These are phyloP conservation scores for Syncephalastrum monosporum DNA, from an alignment of 371 early-diverging fungal species.

Conservation along the genomic window DNA sequence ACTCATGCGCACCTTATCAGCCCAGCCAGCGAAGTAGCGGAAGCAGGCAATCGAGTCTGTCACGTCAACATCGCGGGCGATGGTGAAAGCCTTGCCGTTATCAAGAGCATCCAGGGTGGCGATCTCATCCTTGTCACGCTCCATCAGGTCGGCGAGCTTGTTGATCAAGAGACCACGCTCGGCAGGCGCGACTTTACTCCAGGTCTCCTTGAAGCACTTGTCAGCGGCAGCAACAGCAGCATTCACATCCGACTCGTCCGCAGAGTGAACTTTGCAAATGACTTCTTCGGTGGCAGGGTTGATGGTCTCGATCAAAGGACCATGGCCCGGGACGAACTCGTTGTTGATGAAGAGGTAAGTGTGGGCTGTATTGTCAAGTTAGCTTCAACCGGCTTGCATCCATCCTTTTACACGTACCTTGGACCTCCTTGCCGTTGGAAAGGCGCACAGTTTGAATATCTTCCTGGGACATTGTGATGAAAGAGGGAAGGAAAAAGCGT, in stretches of 20 bases:
- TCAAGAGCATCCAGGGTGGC: slow-evolving; percentile 83
- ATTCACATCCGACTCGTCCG: slow-evolving; percentile 70
- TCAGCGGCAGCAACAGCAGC: slow-evolving; percentile 74
- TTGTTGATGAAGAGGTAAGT: slow-evolving; percentile 73
- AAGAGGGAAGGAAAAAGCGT: neutral
- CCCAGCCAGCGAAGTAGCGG: slow-evolving; percentile 80
- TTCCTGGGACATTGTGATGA: slow-evolving; percentile 1
- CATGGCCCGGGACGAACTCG: slow-evolving; percentile 66
- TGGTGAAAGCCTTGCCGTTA: slow-evolving; percentile 79
- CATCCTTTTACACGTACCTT: slow-evolving; percentile 7
- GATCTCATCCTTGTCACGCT: slow-evolving; percentile 65
- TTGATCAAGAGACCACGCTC: slow-evolving; percentile 41
- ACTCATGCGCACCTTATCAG: slow-evolving; percentile 22
- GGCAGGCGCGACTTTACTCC: slow-evolving; percentile 63
- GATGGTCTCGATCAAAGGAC: slow-evolving; percentile 52
- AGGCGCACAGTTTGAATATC: slow-evolving; percentile 26
- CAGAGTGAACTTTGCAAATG: slow-evolving; percentile 72
- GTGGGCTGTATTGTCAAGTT: slow-evolving; percentile 25
- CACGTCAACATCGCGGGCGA: slow-evolving; percentile 67
- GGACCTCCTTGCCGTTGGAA: slow-evolving; percentile 20
- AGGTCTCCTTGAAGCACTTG: slow-evolving; percentile 63
- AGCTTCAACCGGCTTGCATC: neutral
- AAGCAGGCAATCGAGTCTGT: slow-evolving; percentile 64
- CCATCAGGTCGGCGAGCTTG: slow-evolving; percentile 74
- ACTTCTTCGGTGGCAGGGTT: slow-evolving; percentile 77